A percentile compares a stretch with the other conserved stretches of the same genome.
Conservation (phyloP, 495 filamentous ascomycete genomes). For the Penicillium malachiteum region DNA sequence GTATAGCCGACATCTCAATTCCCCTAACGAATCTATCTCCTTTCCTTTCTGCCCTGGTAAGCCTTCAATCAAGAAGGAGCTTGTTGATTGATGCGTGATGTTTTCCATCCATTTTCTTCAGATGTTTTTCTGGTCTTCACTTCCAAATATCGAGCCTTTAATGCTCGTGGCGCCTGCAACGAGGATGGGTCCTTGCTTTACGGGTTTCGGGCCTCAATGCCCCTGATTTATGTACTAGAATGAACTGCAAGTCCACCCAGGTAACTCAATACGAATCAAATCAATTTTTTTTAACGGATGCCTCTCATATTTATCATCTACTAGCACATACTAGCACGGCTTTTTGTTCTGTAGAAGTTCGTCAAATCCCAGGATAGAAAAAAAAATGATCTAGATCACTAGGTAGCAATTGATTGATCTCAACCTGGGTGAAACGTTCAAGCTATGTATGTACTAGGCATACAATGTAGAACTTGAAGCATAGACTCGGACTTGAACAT, state of each 20-base stretch:
- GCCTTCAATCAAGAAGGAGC: neutral
- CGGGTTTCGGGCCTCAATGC: conserved; percentile 1
- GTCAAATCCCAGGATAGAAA: too few species aligned
- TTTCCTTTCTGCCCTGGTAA: conserved; percentile 4
- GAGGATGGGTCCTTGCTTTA: conserved; percentile 12
- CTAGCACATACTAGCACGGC: too few species aligned
- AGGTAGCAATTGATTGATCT: too few species aligned
- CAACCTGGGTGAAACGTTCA: too few species aligned
- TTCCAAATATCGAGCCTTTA: conserved; percentile 12
- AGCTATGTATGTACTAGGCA: too few species aligned
- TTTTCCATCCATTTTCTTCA: neutral
- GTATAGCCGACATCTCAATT: conserved; percentile 17
- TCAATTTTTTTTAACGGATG: neutral
- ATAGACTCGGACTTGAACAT: too few species aligned
- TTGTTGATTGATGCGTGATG: neutral
- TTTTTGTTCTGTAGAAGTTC: too few species aligned
- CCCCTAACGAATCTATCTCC: conserved; percentile 10
- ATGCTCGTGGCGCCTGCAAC: conserved; percentile 19
- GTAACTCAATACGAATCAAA: conserved; percentile 14
- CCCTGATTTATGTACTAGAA: conserved; percentile 21
- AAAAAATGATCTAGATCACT: too few species aligned
- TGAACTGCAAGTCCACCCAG: conserved; percentile 12
- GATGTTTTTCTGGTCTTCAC: neutral
- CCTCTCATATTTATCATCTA: too few species aligned
- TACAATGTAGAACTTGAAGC: too few species aligned